Base-by-base conservation (phyloP, 75 land plant genomes). In the Pseudotsuga menziesii region DNA sequence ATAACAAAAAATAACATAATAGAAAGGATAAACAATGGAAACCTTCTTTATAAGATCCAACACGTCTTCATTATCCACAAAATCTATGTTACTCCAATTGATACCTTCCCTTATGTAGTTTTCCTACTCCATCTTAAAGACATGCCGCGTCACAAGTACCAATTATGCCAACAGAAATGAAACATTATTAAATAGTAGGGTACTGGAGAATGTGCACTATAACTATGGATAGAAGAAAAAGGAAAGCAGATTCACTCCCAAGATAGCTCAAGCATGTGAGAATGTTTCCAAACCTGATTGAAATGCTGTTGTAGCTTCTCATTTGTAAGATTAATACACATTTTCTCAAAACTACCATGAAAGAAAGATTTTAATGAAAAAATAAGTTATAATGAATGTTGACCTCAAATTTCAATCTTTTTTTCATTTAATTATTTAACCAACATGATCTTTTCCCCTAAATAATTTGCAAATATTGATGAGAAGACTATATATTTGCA, bases 101-200 rank as follows among this genome's bases (percentile, higher is more conserved):
- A 95, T 95, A 41, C 91, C 95, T 83, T 94, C 97, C 59, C 84
- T 92, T 71, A 89, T 92, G 75, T 94, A 94, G 58, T 94, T 95
- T 76, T 94, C 97, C 80, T 94, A 95, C 82, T 93, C 96, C 96
- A 91, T 93, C 82, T 94, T 95, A 78, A 93, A 93, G n/a, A 95
- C 98, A 86, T 95, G 98, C 98, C 93, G 94, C 71, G 75, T 57
- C 55, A 75, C 59, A 23, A 17, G 55, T 25, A 63, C 17, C 16
- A 39, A 78, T 22, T 48, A 23, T 11, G 35, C 20, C 17, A 76
- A 29, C 72, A 76, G 13, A 29, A 56, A 6, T 55, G 32, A 74
- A 52, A 59, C 44, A 19, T 76, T 26, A 76, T 29, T 35, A 23
- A 16, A 76, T 9, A 7, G 3, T 39, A 39, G 56, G 27, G 77